Base-by-base conservation (phyloP, 2,329 filamentous ascomycete genomes). In the Coniochaeta prunicola region DNA sequence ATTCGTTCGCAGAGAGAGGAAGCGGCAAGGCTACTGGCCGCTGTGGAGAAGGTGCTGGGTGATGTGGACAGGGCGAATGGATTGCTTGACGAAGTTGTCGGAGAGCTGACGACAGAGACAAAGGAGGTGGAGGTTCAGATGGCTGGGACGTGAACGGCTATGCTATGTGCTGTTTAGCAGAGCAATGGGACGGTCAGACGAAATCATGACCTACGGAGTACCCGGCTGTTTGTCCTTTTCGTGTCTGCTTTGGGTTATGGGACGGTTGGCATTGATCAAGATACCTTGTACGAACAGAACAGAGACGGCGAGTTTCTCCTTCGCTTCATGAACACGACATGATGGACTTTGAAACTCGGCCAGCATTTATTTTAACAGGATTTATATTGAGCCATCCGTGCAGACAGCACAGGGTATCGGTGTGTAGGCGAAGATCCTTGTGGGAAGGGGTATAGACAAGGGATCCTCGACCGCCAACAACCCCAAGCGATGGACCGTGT, bases 11-110 rank as follows among this genome's bases (percentile, higher is more conserved):
- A 88, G 74, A 76, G 82, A 61, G 71, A 70, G 1, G 83, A 86
- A 71, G 79, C 85, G 36, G 78, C 78, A 58, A 70, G 68, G 21
- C 71, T 87, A 42, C 70, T 85, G 24, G 70, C 64, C 2, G 69
- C 72, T 13, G 74, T 86, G 13, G 83, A 85, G 65, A 73, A 70
- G 30, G 74, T 78, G 7, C 74, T 84, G 31, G 75, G 73, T 45
- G 85, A 87, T 67, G 74, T 86, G 38, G 77, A 78, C 58, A 76
- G 74, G 4, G 83, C 83, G 1, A 81, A 79, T 61, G 74, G 64
- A 48, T 74, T 80, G 59, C 71, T 85, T 58, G 75, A 71, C 13
- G 74, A 69, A 21, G 72, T 83, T 4, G 77, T 74, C 8, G 76
- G 74, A 17, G 77, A 80, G 58, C 64, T 85, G 26, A 80, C 77